A percentile compares a stretch with the other conserved stretches of the same genome.
Conservation (phyloP, 257 asterid species). For the Avicennia marina region DNA sequence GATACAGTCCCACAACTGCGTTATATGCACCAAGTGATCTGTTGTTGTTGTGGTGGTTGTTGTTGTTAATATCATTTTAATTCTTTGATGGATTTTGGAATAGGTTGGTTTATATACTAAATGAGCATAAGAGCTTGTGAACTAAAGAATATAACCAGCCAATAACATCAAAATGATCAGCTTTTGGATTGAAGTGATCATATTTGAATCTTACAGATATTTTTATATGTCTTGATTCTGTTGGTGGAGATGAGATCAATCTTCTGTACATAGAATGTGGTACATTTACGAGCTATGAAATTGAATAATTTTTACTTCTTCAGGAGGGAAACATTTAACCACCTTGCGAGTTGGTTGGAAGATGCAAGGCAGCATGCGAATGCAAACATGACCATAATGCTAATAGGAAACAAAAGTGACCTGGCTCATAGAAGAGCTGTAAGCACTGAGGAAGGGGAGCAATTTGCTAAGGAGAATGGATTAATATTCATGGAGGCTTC, state of each 20-base stretch:
- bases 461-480: conserved; percentile 76
- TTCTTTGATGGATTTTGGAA: conserved; percentile 7
- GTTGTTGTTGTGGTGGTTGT: no score
- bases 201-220: background rate
- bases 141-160: background rate
- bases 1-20: conserved; percentile 6
- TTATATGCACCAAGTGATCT: conserved; percentile 10
- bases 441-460: conserved; percentile 79
- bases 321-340: conserved; percentile 86
- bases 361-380: conserved; percentile 78
- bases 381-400: conserved; percentile 70
- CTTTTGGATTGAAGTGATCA: background rate
- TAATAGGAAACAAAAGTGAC: conserved; percentile 76
- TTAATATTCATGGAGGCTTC: conserved; percentile 84
- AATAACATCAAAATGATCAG: background rate
- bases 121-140: background rate
- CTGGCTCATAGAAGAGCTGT: conserved; percentile 76
- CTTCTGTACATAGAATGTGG: background rate
- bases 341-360: conserved; percentile 80
- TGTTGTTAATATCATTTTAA: no score
- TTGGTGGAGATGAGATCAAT: background rate
- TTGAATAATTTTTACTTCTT: background rate
- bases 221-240: background rate
- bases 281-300: background rate
- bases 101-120: conserved; percentile 2